Evolutionary conservation across 2,329 filamentous ascomycete genomes (phyloP), one percentile per base, ranked within the genome.

Genomic region (Fusarium sororula): DNA sequence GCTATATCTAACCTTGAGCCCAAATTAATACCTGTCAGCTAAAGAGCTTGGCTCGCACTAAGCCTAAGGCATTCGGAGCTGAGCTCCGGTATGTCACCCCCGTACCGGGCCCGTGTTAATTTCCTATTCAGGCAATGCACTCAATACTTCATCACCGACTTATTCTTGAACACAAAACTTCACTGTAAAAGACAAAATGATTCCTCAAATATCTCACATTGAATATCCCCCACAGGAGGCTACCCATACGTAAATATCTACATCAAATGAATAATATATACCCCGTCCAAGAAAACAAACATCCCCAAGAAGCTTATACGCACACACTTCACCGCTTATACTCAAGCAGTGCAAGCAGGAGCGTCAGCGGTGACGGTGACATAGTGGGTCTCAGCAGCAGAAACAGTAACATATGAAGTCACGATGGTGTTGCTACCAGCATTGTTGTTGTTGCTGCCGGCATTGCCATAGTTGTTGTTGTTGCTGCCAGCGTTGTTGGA

Each of bases 171-270:
- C 42, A 50, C 13, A n/a, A 14, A n/a, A 38, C 35, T 51, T 63
- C 53, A 58, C 47, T 15, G 1, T 26, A 44, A 22, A 30, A 3
- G 18, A 71, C 42, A 7, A 22, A 20, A 22, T 0, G 38, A 5
- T 70, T 77, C 65, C 68, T 77, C 76, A 75, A 77, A 70, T 74
- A 77, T 77, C 60, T 77, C 64, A 76, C 77, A 78, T 76, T 76
- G 70, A 70, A 71, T 54, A 66, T 35, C 72, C 77, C 63, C 75
- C 75, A 77, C 73, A 78, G 75, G 74, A 74, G 75, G 77, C 75
- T 75, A 78, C 72, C 65, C 64, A 51, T 74, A 77, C 74, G 67
- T 78, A 76, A 78, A 75, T 69, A 77, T 78, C 76, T 75, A 76
- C 76, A 70, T 68, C 72, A 68, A 68, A 66, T 66, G 32, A 70